Conservation (phyloP, 345 rosid genomes). For the Brassica nigra region DNA sequence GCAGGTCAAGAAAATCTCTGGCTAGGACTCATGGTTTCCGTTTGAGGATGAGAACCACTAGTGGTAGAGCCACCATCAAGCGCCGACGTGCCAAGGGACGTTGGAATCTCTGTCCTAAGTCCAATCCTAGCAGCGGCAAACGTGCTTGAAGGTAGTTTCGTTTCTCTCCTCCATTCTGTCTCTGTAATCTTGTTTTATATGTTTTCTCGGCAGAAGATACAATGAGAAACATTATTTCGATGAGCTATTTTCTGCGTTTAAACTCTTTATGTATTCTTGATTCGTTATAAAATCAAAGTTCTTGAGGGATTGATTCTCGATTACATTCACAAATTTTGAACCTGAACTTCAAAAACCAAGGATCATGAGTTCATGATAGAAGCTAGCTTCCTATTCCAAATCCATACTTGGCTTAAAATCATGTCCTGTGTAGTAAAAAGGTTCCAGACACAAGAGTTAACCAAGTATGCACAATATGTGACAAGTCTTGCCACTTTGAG, state of each 20-base stretch:
- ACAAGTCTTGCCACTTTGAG: not conserved
- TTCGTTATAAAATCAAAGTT: constrained; percentile 11
- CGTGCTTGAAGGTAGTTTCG: constrained; percentile 35
- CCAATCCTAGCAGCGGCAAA: constrained; percentile 82
- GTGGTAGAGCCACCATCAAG: constrained; percentile 79
- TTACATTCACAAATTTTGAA: not conserved
- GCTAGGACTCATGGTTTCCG: constrained; percentile 97
- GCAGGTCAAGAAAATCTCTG: constrained; percentile 85
- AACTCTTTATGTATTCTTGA: not conserved
- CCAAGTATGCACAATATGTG: not conserved
- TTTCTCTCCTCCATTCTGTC: not conserved
- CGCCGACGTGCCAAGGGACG: constrained; percentile 96
- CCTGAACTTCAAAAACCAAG: not conserved
- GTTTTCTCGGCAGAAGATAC: constrained; percentile 23
- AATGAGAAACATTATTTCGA: not conserved
- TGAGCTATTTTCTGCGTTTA: not conserved
- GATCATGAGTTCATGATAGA: not conserved
- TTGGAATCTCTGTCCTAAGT: constrained; percentile 84
- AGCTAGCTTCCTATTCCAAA: not conserved
- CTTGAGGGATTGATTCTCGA: not conserved
- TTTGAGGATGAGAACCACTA: constrained; percentile 80
- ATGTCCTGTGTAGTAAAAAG: not conserved
- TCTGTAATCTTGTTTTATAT: constrained; percentile 35
- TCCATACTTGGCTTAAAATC: not conserved
- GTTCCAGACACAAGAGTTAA: not conserved